Evolutionary conservation across 345 rosid species (phyloP), one percentile per base, ranked within the genome.

Genomic region (Arabidopsis arenosa): DNA sequence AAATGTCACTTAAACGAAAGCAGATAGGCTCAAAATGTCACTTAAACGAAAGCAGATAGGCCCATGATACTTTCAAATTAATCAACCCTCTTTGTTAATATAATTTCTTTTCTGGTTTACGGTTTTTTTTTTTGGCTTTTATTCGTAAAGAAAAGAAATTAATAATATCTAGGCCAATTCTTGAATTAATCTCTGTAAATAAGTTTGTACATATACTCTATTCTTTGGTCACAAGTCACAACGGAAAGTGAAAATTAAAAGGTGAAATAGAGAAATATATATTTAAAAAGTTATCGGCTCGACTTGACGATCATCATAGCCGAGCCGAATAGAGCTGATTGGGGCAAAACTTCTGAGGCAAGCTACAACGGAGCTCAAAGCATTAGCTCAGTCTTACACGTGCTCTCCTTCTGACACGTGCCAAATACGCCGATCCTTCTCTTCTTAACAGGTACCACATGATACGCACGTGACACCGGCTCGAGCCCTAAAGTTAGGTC

Each of bases 391-490:
- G 89, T 75, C 66, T 84, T 83, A 79, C 87, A 87, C 66, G 83
- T 62, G 73, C 45, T 66, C n/a, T 81, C 81, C 14, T 55, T 78
- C 15, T 82, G 84, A 2, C 78, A 57, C 57, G 77, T 66, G 23
- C 45, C 81, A 18, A 78, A 78, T 6, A 68, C 70, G 10, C 81
- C 78, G 23, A 82, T 52, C 63, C 73, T 88, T 44, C 97, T 84
- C 75, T 92, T 92, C 82, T 92, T 92, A 40, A 92, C 84, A 3
- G 97, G 97, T 0, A 89, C 84, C 85, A 86, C 87, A 83, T 77
- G 82, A 47, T 47, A 51, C 9, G 66, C 88, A 67, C 82, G 89
- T 66, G 86, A 68, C 43, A 51, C 73, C 47, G 93, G 90, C 79
- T 86, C 85, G 0, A 84, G 17, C 48, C 93, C 89, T 54, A 88